Percentiles rank a stretch among this genome's conserved stretches.
Evolutionary conservation across 2,329 filamentous ascomycete genomes (phyloP).

Genomic region (Periconia macrospinosa): DNA sequence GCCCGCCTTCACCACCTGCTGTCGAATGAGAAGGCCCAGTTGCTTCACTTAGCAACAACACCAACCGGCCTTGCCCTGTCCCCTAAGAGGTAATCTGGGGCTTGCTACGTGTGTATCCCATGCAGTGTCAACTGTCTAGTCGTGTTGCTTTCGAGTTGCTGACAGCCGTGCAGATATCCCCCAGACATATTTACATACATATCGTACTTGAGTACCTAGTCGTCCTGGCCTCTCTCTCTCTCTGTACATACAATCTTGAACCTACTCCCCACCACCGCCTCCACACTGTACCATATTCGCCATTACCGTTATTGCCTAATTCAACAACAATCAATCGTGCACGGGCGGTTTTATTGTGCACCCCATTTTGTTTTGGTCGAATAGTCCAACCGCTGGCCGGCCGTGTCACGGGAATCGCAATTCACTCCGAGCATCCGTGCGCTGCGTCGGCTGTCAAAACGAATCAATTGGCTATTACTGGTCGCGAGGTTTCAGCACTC

Average conservation of each 20-base stretch:
- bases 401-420: constrained; percentile 34
- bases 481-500: constrained; percentile 27
- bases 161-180: constrained; percentile 29
- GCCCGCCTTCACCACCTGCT: constrained; percentile 21
- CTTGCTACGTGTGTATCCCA: constrained; percentile 11
- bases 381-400: constrained; percentile 21
- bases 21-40: constrained; percentile 37
- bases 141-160: constrained; percentile 15
- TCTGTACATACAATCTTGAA: constrained; percentile 23
- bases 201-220: no score
- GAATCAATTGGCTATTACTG: constrained; percentile 36
- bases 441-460: constrained; percentile 28
- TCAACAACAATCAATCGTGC: constrained; percentile 24
- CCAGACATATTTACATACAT: constrained; percentile 24
- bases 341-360: constrained; percentile 9
- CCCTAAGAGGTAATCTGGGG: constrained; percentile 34
- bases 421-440: constrained; percentile 33
- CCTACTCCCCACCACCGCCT: constrained; percentile 1
- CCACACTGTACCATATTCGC: constrained; percentile 23
- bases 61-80: constrained; percentile 27
- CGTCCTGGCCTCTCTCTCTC: no score
- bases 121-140: constrained; percentile 15
- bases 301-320: constrained; percentile 27
- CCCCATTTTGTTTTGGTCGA: constrained; percentile 6
- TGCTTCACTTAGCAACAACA: constrained; percentile 26